Percentiles rank a stretch among this genome's conserved stretches.
Evolutionary conservation across 768 basidiomycete genomes (phyloP).

Genomic region (Suillus placidus): DNA sequence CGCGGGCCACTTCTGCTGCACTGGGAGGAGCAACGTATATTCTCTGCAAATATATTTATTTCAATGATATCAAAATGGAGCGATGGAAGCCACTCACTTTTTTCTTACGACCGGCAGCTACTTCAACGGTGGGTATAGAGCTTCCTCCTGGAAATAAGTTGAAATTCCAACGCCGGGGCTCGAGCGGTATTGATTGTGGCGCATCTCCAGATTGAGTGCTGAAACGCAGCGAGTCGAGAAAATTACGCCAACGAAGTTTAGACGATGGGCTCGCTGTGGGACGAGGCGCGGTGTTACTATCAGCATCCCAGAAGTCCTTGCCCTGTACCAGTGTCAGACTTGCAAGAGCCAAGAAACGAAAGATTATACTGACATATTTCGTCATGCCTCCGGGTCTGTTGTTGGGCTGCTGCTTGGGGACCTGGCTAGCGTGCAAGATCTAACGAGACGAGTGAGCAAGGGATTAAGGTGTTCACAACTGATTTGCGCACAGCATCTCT

Average conservation of each 20-base stretch:
- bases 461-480: background rate
- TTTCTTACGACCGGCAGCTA: background rate
- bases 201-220: background rate
- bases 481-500: background rate
- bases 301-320: background rate
- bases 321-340: background rate
- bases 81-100: background rate
- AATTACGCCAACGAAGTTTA: background rate
- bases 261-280: background rate
- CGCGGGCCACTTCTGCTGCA: no score
- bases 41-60: background rate
- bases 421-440: background rate
- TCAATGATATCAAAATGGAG: background rate
- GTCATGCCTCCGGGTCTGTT: background rate
- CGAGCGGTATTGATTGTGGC: background rate
- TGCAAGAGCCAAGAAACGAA: background rate
- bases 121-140: background rate
- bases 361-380: background rate
- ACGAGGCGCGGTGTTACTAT: background rate
- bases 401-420: background rate
- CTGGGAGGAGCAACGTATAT: no score
- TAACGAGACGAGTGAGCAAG: background rate
- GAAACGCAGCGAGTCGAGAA: background rate
- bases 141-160: background rate
- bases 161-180: background rate